Base-by-base conservation (phyloP, 148 eudicot species). In the Cornus kousa region DNA sequence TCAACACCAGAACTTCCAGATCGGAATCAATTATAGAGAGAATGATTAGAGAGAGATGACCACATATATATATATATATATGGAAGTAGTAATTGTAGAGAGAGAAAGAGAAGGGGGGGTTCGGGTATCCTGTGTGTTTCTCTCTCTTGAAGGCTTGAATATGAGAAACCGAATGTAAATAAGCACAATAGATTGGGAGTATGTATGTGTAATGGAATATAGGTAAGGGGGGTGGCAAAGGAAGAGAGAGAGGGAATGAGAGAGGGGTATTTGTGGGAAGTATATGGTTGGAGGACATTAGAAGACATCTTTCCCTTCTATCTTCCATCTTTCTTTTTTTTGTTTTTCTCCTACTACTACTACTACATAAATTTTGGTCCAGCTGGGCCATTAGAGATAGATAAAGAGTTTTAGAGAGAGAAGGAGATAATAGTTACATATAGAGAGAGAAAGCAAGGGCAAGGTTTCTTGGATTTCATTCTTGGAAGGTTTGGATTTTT, bases 231-330 rank as follows among this genome's bases (percentile, higher is more conserved):
- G 64, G 55, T 6, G 46, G 43, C 33, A 50, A 19, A 50, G 68
- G 59, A 4, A 4, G 48, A 43, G 48, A 43, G 37, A 35, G 37
- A 35, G 37, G 1, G 37, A 28, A 28, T 28, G 7, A 43, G 35
- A 57, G 23, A 31, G 46, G 81, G 78, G 78, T 55, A 73, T 73
- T 73, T 57, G 74, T 20, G 81, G 81, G 20, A 57, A 69, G 46
- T 40, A 78, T 39, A 72, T 67, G 77, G 60, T 48, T 72, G 84
- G 62, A 81, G 70, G 71, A 20, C 67, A 82, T 46, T 77, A 68
- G 84, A 62, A 78, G 70, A 74, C 81, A 60, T 71, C 39, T 55
- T 74, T 68, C 32, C 70, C 43, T 19, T 55, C 8, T 37, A 32
- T 70, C 20, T 57, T 67, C 80, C 83, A 32, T 81, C 24, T 81